A percentile compares a stretch with the other conserved stretches of the same genome.
Conservation (phyloP, 768 basidiomycete species). For the Lepiota venenata region DNA sequence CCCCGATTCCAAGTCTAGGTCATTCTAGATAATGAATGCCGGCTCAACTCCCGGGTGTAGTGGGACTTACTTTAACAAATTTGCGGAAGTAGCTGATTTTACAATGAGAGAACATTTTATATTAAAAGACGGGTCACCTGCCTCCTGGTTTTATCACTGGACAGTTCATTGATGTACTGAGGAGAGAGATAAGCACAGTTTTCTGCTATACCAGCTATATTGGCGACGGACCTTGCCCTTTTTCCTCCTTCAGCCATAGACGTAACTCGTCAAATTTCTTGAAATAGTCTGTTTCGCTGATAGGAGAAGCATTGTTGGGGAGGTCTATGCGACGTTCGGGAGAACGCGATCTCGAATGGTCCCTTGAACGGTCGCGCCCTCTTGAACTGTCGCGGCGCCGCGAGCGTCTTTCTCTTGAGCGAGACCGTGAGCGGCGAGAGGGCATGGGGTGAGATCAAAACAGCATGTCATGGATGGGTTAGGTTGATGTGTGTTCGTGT, state of each 20-base stretch:
- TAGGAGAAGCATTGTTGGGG: conserved; percentile 54
- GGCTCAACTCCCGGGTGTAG: neutral
- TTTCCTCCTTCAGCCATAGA: conserved; percentile 77
- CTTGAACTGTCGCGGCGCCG: conserved; percentile 14
- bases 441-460: conserved; percentile 22
- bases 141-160: conserved; percentile 78
- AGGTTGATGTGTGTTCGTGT: neutral
- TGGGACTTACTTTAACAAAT: conserved; percentile 68
- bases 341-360: conserved; percentile 39
- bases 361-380: conserved; percentile 24
- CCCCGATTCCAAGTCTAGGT: conserved; percentile 79
- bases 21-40: conserved; percentile 5
- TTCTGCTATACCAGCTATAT: neutral
- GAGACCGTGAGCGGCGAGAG: conserved; percentile 35
- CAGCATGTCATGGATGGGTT: neutral
- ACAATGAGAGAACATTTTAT: conserved; percentile 26
- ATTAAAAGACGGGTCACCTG: conserved; percentile 28
- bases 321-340: conserved; percentile 41
- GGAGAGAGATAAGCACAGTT: neutral
- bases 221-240: conserved; percentile 36
- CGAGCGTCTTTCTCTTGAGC: conserved; percentile 19
- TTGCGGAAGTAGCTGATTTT: conserved; percentile 80
- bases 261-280: conserved; percentile 85
- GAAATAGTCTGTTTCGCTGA: conserved; percentile 87
- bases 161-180: conserved; percentile 85